Conservation (phyloP, 1,284 basidiomycete genomes). For the Ceraceosorus guamensis region DNA sequence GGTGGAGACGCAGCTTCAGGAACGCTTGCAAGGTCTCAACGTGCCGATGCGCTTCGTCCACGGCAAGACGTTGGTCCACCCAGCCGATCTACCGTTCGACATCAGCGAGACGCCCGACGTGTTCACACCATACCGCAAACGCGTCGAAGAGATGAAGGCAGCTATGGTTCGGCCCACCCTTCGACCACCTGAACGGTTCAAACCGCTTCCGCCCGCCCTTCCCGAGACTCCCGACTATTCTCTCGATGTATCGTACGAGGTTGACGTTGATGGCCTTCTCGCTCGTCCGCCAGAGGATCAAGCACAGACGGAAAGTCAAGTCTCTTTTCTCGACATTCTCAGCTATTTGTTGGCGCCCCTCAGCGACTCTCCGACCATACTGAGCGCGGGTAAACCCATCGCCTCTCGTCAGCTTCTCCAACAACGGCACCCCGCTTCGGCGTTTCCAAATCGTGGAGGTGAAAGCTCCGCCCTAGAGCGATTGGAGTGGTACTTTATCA, state of each 20-base stretch:
- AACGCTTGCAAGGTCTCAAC: conserved; percentile 20
- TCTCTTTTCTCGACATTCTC: conserved; percentile 42
- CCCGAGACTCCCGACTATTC: conserved; percentile 33
- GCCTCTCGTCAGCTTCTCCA: conserved; percentile 13
- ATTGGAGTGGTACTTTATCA: conserved; percentile 43
- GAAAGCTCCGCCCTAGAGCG: conserved; percentile 39
- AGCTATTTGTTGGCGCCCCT: conserved; percentile 32
- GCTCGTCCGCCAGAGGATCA: conserved; percentile 22
- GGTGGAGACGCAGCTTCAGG: conserved; percentile 25
- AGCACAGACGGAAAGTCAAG: conserved; percentile 30
- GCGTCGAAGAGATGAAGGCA: conserved; percentile 51
- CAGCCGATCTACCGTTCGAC: conserved; percentile 52
- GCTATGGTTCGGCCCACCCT: conserved; percentile 43
- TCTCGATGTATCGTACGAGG: conserved; percentile 39
- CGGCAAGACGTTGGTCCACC: conserved; percentile 45
- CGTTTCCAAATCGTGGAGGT: conserved; percentile 38
- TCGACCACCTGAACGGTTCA: conserved; percentile 27
- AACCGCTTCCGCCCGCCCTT: conserved; percentile 21
- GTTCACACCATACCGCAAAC: conserved; percentile 54
- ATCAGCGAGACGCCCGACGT: conserved; percentile 52
- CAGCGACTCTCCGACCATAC: conserved; percentile 14
- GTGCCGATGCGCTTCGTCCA: conserved; percentile 32
- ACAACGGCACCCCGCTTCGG: conserved; percentile 37
- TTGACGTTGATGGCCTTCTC: conserved; percentile 37
- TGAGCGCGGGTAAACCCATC: conserved; percentile 3